phyloP scores from a whole-genome alignment of 1,284 basidiomycete species.

The Abortiporus biennis region DNA sequence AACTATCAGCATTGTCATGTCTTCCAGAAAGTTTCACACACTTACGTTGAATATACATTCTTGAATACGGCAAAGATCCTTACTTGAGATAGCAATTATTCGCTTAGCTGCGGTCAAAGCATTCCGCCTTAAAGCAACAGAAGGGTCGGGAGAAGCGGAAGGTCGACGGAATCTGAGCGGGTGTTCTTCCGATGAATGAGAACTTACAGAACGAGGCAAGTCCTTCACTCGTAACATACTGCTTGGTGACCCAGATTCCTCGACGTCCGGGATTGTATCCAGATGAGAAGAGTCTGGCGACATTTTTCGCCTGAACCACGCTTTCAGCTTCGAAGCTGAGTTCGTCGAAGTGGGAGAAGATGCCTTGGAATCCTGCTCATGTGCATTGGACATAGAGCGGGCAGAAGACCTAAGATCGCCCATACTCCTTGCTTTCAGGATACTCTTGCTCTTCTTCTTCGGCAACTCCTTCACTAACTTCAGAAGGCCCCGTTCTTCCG shows the following conservation, averaged over 20 bases:
- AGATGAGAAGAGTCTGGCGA: constrained; percentile 25
- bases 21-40: constrained; percentile 1
- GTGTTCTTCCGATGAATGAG: no score
- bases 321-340: constrained; percentile 43
- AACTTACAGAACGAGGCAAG: no score
- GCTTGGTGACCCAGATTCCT: no score
- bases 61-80: constrained; percentile 48
- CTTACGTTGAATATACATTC: constrained; percentile 39
- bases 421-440: constrained; percentile 6
- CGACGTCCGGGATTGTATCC: constrained; percentile 29
- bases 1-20: neutral
- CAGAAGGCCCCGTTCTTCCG: no score
- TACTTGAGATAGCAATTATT: constrained; percentile 42
- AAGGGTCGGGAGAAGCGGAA: constrained; percentile 1
- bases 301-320: constrained; percentile 60
- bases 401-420: constrained; percentile 9
- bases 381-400: neutral
- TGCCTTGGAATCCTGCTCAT: no score
- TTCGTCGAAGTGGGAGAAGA: no score
- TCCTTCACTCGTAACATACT: no score
- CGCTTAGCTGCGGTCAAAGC: constrained; percentile 4
- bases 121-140: neutral
- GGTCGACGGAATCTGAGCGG: constrained; percentile 1
- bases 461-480: no score
- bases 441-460: constrained; percentile 16